Conservation (phyloP, 345 rosid genomes). For the Citrus cavaleriei region DNA sequence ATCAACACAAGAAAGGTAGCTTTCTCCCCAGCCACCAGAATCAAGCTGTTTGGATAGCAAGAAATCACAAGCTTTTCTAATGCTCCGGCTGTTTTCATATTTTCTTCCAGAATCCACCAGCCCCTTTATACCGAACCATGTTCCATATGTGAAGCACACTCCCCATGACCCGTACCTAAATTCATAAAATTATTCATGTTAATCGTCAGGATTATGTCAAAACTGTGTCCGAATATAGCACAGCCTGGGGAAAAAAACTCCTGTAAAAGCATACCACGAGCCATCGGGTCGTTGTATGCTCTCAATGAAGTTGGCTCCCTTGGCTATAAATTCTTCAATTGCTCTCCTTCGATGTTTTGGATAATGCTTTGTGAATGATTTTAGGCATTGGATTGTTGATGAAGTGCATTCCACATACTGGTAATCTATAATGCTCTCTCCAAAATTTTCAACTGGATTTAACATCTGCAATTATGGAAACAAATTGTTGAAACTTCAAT, state of each 20-base stretch:
- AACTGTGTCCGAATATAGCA: not conserved
- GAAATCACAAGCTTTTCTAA: constrained; percentile 56
- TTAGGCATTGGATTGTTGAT: not conserved
- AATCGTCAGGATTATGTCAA: no score
- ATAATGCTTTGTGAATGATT: not conserved
- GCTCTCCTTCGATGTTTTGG: not conserved
- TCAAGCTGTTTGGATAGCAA: constrained; percentile 50
- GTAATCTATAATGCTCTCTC: not conserved
- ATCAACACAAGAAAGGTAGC: constrained; percentile 58
- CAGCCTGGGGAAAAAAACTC: no score
- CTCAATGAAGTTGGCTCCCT: not conserved
- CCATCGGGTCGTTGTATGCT: not conserved
- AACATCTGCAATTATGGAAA: not conserved
- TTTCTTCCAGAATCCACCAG: constrained; percentile 43
- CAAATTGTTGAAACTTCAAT: not conserved
- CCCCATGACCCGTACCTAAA: constrained; percentile 80
- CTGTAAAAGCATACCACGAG: not conserved
- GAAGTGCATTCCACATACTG: not conserved
- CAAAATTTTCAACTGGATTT: not conserved
- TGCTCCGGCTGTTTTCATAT: constrained; percentile 25
- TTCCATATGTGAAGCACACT: constrained; percentile 72
- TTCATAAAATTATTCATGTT: not conserved
- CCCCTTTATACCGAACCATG: constrained; percentile 76
- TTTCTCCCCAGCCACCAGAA: constrained; percentile 78
- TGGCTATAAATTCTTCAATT: not conserved